phyloP scores from a whole-genome alignment of 208 protist species.

The Acanthamoeba healyi region DNA sequence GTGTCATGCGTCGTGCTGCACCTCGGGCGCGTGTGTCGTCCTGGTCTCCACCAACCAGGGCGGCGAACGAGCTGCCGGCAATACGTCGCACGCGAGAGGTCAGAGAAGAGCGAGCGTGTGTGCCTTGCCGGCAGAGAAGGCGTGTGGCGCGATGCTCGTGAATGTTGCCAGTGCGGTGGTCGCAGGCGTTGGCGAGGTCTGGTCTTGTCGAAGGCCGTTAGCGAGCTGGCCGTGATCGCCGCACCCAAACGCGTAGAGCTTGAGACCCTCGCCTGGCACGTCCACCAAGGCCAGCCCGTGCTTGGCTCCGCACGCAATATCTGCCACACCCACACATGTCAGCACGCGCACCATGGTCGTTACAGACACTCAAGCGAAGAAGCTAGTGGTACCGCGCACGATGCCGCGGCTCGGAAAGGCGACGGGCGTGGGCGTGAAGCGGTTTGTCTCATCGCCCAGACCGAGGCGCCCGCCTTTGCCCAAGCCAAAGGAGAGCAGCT shows the following conservation, averaged over 20 bases:
- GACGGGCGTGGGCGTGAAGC: not conserved
- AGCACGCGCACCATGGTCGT: not conserved
- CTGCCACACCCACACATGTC: not conserved
- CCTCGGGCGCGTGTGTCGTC: too few relatives aligned
- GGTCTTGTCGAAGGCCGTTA: not conserved
- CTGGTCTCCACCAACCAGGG: too few relatives aligned
- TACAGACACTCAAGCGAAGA: not conserved
- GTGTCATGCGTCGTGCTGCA: too few relatives aligned
- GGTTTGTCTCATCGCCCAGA: not conserved
- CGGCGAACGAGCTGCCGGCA: too few relatives aligned
- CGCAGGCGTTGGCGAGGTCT: not conserved
- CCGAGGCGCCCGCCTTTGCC: not conserved
- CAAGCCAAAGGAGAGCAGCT: not conserved
- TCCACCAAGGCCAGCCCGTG: conserved; percentile 4
- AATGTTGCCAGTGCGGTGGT: not conserved
- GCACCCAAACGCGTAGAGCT: not conserved
- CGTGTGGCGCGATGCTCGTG: not conserved
- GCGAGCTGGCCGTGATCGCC: conserved; percentile 4
- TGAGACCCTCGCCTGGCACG: not conserved
- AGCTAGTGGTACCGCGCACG: not conserved
- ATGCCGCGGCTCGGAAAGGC: not conserved
- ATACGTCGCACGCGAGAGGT: not conserved
- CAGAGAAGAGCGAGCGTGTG: not conserved
- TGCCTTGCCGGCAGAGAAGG: not conserved
- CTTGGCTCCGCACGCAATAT: not conserved